Evolutionary conservation across 1,284 basidiomycete genomes (phyloP).

Genomic region (Neotropicomus parvogracilis): DNA sequence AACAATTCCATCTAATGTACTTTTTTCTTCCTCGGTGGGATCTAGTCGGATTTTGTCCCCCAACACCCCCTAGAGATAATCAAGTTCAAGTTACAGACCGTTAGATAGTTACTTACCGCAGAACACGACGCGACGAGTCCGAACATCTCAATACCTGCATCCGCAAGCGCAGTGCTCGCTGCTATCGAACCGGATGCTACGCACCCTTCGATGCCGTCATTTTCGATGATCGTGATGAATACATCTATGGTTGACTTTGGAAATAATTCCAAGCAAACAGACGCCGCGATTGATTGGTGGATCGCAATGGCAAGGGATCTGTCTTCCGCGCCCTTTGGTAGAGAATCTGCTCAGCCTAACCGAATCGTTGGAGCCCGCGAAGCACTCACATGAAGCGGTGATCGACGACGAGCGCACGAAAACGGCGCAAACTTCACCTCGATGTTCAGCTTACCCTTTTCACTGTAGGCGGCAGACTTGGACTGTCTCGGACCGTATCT

Average conservation of each 20-base stretch:
- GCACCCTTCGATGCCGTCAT: constrained; percentile 82
- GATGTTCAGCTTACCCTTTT: constrained; percentile 86
- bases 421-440: constrained; percentile 98
- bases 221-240: constrained; percentile 88
- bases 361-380: not conserved
- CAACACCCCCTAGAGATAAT: constrained; percentile 46
- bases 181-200: constrained; percentile 83
- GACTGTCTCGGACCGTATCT: constrained; percentile 94
- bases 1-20: constrained; percentile 54
- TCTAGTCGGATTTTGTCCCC: constrained; percentile 67
- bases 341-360: constrained; percentile 16
- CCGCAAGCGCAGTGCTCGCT: constrained; percentile 85
- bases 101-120: constrained; percentile 46
- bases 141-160: constrained; percentile 85
- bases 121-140: constrained; percentile 80
- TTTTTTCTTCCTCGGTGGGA: constrained; percentile 70
- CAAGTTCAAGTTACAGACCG: not conserved
- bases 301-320: constrained; percentile 79
- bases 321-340: constrained; percentile 85
- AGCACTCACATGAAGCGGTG: constrained; percentile 78
- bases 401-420: constrained; percentile 70
- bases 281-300: constrained; percentile 82
- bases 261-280: constrained; percentile 83
- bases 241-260: constrained; percentile 95
- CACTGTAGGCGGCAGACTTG: constrained; percentile 74